These are phyloP conservation scores for Prunus yedoensis DNA, from an alignment of 331 rosid species.

Conservation along the genomic window DNA sequence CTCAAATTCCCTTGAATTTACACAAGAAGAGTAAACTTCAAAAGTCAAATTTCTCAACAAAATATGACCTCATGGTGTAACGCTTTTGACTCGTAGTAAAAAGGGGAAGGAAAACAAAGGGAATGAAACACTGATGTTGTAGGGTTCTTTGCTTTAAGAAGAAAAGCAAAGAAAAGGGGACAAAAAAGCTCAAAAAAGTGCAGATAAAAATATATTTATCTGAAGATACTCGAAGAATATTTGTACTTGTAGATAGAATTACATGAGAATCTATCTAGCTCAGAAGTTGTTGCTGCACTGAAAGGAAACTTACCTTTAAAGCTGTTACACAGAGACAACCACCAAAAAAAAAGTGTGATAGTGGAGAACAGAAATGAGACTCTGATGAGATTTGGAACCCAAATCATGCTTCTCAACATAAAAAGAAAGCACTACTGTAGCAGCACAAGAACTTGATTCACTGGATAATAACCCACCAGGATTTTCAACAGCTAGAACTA, in stretches of 20 bases:
- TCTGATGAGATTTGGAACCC: not conserved
- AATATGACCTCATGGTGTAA: not conserved
- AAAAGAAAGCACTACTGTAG: not conserved
- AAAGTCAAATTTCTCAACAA: not conserved
- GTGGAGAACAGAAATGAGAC: not conserved
- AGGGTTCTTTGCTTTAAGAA: constrained; percentile 30
- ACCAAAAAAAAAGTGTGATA: not conserved
- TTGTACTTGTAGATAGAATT: not conserved
- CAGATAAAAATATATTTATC: not conserved
- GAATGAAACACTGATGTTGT: not conserved
- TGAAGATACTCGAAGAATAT: constrained; percentile 13
- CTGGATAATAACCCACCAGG: too few species aligned
- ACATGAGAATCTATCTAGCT: not conserved
- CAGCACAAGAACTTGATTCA: too few species aligned
- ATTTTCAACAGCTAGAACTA: too few species aligned
- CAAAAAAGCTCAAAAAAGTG: constrained; percentile 30
- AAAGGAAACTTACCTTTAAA: not conserved
- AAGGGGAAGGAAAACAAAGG: constrained; percentile 6
- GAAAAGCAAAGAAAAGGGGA: constrained; percentile 22
- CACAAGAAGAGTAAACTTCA: not conserved
- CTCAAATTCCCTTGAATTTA: too few species aligned
- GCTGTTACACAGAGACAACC: not conserved
- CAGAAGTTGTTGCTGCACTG: not conserved
- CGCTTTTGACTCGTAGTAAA: constrained; percentile 14
- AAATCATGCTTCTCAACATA: not conserved